Evolutionary conservation across 768 basidiomycete genomes (phyloP).

Genomic region (Porpolomopsis calyptriformis): DNA sequence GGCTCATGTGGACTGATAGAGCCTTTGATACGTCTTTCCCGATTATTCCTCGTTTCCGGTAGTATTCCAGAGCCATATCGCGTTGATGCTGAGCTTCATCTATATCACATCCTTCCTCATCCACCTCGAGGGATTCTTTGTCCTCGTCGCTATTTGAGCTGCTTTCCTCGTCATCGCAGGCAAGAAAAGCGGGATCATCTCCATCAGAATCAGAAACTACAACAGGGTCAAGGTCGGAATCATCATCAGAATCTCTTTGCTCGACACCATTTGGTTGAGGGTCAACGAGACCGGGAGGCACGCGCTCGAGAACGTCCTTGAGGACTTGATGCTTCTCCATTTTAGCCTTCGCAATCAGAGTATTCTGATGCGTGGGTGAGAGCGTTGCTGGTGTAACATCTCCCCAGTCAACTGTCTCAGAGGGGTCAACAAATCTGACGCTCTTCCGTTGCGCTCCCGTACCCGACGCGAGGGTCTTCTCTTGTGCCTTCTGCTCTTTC

Average conservation of each 20-base stretch:
- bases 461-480: conserved; percentile 21
- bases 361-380: conserved; percentile 26
- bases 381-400: conserved; percentile 45
- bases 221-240: conserved; percentile 35
- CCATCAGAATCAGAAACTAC: conserved; percentile 22
- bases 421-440: conserved; percentile 62
- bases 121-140: conserved; percentile 25
- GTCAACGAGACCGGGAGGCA: conserved; percentile 24
- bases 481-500: conserved; percentile 25
- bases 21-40: conserved; percentile 42
- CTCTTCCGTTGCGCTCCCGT: conserved; percentile 35
- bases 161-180: not conserved
- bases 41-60: conserved; percentile 47
- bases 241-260: conserved; percentile 57
- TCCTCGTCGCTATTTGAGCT: conserved; percentile 18
- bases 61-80: conserved; percentile 64
- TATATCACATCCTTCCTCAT: conserved; percentile 42
- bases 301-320: conserved; percentile 57
- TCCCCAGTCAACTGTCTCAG: conserved; percentile 34
- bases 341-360: conserved; percentile 27
- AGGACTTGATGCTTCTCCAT: conserved; percentile 46
- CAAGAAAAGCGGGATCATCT: conserved; percentile 11
- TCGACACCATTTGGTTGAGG: conserved; percentile 13
- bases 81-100: conserved; percentile 60
- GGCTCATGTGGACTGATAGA: conserved; percentile 38